Conservation (phyloP, 2,329 filamentous ascomycete genomes). For the Leptosphaerulina australis region DNA sequence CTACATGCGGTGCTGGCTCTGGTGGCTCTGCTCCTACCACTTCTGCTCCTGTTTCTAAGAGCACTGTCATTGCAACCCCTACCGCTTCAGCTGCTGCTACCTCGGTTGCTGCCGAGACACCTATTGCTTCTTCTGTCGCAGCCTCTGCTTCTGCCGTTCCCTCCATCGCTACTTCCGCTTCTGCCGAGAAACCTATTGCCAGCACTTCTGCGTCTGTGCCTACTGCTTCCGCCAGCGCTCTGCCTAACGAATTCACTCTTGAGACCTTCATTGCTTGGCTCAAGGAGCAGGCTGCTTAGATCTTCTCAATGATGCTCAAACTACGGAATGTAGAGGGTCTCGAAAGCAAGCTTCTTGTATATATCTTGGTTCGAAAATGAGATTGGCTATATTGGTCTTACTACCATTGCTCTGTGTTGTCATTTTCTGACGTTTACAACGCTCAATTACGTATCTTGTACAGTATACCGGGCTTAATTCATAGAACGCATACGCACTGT, state of each 20-base stretch:
- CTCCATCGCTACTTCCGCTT: slow-evolving; percentile 18
- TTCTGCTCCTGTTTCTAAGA: slow-evolving; percentile 18
- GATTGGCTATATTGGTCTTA: background rate
- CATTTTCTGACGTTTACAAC: no score
- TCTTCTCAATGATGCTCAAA: background rate
- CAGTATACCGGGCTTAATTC: no score
- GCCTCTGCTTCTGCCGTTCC: slow-evolving; percentile 7
- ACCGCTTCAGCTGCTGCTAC: slow-evolving; percentile 10
- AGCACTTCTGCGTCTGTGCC: slow-evolving; percentile 9
- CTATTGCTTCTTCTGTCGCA: slow-evolving; percentile 2
- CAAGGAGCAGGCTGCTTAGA: slow-evolving; percentile 23
- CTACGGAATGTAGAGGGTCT: background rate
- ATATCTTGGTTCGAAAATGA: slow-evolving; percentile 9
- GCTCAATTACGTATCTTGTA: no score
- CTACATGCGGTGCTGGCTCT: slow-evolving; percentile 33
- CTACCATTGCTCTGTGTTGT: no score
- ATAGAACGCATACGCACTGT: no score
- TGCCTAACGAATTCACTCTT: slow-evolving; percentile 33
- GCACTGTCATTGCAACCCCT: slow-evolving; percentile 13
- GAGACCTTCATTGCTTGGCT: slow-evolving; percentile 36
- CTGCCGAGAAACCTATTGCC: slow-evolving; percentile 23
- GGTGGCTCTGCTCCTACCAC: slow-evolving; percentile 20
- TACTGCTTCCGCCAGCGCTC: slow-evolving; percentile 23
- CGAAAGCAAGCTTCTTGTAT: slow-evolving; percentile 12
- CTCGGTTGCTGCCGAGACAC: slow-evolving; percentile 8